Evolutionary conservation across 2,329 filamentous ascomycete genomes (phyloP), one percentile per base, ranked within the genome.

Genomic region (Fusarium sterilihyphosum): DNA sequence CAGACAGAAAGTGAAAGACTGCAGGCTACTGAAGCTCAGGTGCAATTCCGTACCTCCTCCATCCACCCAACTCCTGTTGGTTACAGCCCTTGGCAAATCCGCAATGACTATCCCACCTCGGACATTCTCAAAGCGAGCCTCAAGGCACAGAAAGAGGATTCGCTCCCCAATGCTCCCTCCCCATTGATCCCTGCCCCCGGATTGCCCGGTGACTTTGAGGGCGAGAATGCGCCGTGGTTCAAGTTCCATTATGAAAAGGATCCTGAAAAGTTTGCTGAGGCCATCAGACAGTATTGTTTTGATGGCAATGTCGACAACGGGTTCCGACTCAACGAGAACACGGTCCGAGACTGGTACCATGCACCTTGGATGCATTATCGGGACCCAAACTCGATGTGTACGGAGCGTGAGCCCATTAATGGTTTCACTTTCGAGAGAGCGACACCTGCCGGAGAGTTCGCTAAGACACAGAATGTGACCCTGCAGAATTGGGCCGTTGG

Each of bases 351-450:
- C 17, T 63, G 60, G 60, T 63, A 63, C 10, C 52, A 63, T 11
- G 52, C 60, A 7, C 60, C 52, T 4, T 59, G 60, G 60, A 63
- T 63, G 60, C 52, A 63, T 20, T 63, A 63, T 29, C 52, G 60
- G 6, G 60, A 33, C 14, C 40, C 60, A 3, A 33, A 59, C 3
- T 37, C 40, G 0, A 26, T 0, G 3, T 37, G 52, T 10, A 63
- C 41, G 2, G 52, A 63, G 12, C 52, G 52, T 11, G 60, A 63
- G 1, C 60, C 52, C 9, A 57, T 63, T 8, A 58, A 47, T 31
- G 60, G 60, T 7, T 63, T 63, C 10, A 63, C 52, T 0, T 59
- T 59, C 9, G 60, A 63, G 41, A 38, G 60, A 31, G 52, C 54
- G 24, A 59, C 60, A 18, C 60, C 52, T 5, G 7, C 22, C 8